Evolutionary conservation across 257 asterid genomes (phyloP).

Genomic region (Capsicum pubescens): DNA sequence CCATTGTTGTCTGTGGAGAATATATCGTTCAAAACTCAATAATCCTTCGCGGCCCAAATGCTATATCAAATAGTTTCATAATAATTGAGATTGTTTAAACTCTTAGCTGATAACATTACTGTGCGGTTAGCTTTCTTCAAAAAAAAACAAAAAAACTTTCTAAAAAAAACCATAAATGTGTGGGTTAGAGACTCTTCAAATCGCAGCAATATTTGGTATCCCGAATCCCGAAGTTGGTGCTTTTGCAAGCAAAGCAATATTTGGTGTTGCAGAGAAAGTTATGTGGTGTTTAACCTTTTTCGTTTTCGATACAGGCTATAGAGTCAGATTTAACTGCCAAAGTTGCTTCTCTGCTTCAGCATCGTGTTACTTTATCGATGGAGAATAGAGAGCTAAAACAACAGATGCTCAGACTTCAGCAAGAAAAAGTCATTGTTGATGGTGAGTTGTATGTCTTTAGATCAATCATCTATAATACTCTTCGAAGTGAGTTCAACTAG

Average conservation of each 20-base stretch:
- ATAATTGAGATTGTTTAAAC: background rate
- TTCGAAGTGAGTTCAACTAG: background rate
- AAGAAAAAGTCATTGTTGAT: slow-evolving; percentile 61
- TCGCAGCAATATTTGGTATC: background rate
- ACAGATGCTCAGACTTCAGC: slow-evolving; percentile 57
- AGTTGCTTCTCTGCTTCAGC: slow-evolving; percentile 63
- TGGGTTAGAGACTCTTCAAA: background rate
- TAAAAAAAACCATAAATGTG: too few species aligned
- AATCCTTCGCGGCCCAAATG: background rate
- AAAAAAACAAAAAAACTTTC: too few species aligned
- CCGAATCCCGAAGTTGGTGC: background rate
- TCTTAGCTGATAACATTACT: background rate
- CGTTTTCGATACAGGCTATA: slow-evolving; percentile 50
- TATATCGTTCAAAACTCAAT: background rate
- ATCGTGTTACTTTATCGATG: slow-evolving; percentile 56
- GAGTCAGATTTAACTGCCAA: slow-evolving; percentile 69
- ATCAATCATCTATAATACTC: background rate
- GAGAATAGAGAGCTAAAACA: slow-evolving; percentile 78
- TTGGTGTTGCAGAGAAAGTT: background rate
- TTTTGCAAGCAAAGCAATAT: background rate
- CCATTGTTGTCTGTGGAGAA: background rate
- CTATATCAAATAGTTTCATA: background rate
- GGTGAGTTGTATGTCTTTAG: slow-evolving; percentile 43
- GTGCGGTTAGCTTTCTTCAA: background rate
- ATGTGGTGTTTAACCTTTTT: slow-evolving; percentile 1